Base-by-base conservation (phyloP, 2,329 filamentous ascomycete genomes). In the Colletotrichum euphorbiae region DNA sequence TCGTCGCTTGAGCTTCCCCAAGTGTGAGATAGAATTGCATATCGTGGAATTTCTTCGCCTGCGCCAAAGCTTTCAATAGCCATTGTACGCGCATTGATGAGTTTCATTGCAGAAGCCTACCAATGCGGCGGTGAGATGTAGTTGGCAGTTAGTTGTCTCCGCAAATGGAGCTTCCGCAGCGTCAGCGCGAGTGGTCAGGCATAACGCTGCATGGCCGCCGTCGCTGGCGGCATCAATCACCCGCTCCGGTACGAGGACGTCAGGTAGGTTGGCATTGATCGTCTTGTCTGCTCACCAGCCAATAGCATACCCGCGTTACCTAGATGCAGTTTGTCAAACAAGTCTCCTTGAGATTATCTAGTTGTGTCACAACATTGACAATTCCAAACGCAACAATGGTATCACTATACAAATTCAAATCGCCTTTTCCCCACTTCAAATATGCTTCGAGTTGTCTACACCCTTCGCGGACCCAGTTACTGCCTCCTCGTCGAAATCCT, bases 401-500 rank as follows among this genome's bases (percentile, higher is more conserved):
- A 69, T 69, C 62, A 62, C 62, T 2, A 33, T 8, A 28, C 6
- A 67, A 65, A 51, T 38, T 3, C 50, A 56, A 56, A 57, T 43
- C 11, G 9, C 15, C 19, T 11, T 62, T 38, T 24, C 11, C 36
- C 36, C 13, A 13, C 3, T 6, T 58, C 13, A 69, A 19, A 52
- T 19, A 11, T n/a, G 56, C 51, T 69, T 69, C 6, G 24, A 12
- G 13, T 51, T 51, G 12, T 57, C 36, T 9, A 62, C 45, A 5
- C 45, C 63, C 43, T 62, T 67, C 2, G 62, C 24, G 13, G 33
- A 51, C 12, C 54, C 45, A 31, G 62, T 54, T 1, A 66, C 43
- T 6, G 28, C 51, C 51, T 69, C 81, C 65, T 83, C 82, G 12
- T 83, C 81, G 50, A 78, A 79, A 9, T 76, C 78, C 24, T 78